Evolutionary conservation across 495 filamentous ascomycete species (phyloP).

Genomic region (Xylaria telfairii): DNA sequence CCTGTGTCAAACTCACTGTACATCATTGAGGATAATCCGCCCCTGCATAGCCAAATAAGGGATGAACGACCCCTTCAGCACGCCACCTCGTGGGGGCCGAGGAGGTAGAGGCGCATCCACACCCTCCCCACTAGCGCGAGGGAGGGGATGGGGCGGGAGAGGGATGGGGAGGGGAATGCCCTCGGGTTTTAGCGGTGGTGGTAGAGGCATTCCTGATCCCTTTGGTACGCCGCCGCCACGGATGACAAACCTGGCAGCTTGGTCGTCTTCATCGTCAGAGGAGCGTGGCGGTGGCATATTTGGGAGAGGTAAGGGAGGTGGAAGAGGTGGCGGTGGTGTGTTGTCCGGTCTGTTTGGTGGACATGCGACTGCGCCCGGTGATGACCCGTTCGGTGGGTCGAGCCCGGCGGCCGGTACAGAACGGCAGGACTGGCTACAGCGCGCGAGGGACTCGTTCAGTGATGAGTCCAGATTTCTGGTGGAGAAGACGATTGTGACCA

Average conservation of each 20-base stretch:
- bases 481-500: neutral
- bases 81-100: neutral
- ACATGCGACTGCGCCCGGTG: neutral
- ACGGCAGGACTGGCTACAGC: neutral
- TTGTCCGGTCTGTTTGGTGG: neutral
- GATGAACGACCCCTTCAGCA: neutral
- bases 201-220: slow-evolving; percentile 2
- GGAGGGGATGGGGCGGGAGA: neutral
- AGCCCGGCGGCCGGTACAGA: neutral
- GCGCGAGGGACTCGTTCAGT: neutral
- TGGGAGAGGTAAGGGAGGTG: neutral
- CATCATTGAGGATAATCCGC: neutral
- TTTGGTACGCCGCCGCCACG: neutral
- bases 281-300: neutral
- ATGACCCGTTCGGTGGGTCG: slow-evolving; percentile 3
- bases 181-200: neutral
- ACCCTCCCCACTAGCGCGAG: neutral
- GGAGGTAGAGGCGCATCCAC: slow-evolving; percentile 3
- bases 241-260: neutral
- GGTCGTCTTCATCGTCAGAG: neutral
- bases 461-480: neutral
- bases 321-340: neutral
- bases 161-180: neutral
- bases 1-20: neutral
- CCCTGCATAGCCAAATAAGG: neutral